Percentiles rank a stretch among this genome's conserved stretches.
These are phyloP conservation scores for Calocybe indica DNA, from an alignment of 768 basidiomycete genomes.

Conservation along the genomic window DNA sequence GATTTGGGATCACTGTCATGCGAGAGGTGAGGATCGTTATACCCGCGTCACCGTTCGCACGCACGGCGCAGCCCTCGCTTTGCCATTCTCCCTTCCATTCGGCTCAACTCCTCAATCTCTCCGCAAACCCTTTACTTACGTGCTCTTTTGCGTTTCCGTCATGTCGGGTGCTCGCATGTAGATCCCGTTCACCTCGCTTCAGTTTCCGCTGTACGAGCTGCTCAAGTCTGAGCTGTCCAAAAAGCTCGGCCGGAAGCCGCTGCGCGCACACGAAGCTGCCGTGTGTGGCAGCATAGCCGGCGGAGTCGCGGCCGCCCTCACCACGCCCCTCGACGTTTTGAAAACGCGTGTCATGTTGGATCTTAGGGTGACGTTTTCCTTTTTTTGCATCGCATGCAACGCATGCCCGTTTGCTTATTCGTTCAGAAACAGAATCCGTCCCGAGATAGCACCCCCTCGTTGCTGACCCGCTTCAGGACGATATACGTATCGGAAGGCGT, in stretches of 20 bases:
- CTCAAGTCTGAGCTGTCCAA: slow-evolving; percentile 66
- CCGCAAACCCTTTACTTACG: no score
- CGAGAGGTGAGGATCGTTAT: slow-evolving; percentile 26
- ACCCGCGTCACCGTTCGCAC: not conserved
- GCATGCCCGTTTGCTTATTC: not conserved
- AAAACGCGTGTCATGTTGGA: slow-evolving; percentile 98
- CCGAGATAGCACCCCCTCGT: slow-evolving; percentile 45
- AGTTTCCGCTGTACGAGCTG: slow-evolving; percentile 93
- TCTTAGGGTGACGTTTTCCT: slow-evolving; percentile 48
- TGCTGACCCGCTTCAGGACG: slow-evolving; percentile 47
- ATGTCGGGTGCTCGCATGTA: slow-evolving; percentile 23
- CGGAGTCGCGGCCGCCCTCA: slow-evolving; percentile 81
- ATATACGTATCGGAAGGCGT: slow-evolving; percentile 74
- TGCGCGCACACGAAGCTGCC: slow-evolving; percentile 74
- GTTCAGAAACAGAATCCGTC: slow-evolving; percentile 37
- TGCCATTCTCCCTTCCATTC: slow-evolving; percentile 11
- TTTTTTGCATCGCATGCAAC: not conserved
- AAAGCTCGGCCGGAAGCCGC: slow-evolving; percentile 43
- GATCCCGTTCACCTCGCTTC: slow-evolving; percentile 95
- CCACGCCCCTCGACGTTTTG: slow-evolving; percentile 93
- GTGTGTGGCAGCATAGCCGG: slow-evolving; percentile 89
- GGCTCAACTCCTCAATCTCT: no score
- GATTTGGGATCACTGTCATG: slow-evolving; percentile 74
- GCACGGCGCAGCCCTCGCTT: no score
- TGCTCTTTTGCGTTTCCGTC: no score